These are phyloP conservation scores for Penicillium freii DNA, from an alignment of 2,329 filamentous ascomycete species.

Conservation along the genomic window DNA sequence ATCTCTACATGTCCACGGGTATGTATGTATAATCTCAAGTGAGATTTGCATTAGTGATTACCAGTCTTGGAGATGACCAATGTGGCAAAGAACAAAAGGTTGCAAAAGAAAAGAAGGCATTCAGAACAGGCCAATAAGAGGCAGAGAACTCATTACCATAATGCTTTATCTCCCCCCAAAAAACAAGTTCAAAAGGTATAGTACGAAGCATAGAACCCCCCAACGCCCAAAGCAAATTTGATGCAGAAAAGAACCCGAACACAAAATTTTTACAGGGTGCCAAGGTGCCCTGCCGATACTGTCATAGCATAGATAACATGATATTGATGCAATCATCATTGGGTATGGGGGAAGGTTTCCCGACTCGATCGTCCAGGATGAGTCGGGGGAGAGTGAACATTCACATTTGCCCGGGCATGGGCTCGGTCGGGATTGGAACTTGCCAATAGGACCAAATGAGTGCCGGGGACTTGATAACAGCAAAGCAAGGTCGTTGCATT, in stretches of 20 bases:
- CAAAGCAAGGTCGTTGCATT: not conserved
- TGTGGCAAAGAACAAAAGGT: not conserved
- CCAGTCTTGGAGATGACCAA: not conserved
- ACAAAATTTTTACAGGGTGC: slow-evolving; percentile 11
- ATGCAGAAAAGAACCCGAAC: slow-evolving; percentile 15
- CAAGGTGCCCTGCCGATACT: slow-evolving; percentile 9
- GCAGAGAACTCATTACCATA: slow-evolving; percentile 19
- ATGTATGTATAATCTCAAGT: not conserved
- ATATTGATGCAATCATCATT: slow-evolving; percentile 26
- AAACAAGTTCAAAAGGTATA: slow-evolving; percentile 24
- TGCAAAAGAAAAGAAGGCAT: slow-evolving; percentile 7
- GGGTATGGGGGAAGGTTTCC: slow-evolving; percentile 9
- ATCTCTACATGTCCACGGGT: not conserved
- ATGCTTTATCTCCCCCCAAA: slow-evolving; percentile 16
- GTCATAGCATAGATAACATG: slow-evolving; percentile 20
- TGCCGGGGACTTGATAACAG: not conserved
- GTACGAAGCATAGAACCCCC: slow-evolving; percentile 15
- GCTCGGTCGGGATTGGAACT: not conserved
- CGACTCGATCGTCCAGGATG: slow-evolving; percentile 16
- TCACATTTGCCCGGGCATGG: not conserved
- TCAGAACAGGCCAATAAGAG: slow-evolving; percentile 2
- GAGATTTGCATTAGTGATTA: slow-evolving; percentile 1
- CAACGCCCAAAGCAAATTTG: slow-evolving; percentile 11
- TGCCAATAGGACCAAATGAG: not conserved
- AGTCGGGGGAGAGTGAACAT: slow-evolving; percentile 3